Conservation (phyloP, 805 yeast genomes). For the Torulaspora quercuum region DNA sequence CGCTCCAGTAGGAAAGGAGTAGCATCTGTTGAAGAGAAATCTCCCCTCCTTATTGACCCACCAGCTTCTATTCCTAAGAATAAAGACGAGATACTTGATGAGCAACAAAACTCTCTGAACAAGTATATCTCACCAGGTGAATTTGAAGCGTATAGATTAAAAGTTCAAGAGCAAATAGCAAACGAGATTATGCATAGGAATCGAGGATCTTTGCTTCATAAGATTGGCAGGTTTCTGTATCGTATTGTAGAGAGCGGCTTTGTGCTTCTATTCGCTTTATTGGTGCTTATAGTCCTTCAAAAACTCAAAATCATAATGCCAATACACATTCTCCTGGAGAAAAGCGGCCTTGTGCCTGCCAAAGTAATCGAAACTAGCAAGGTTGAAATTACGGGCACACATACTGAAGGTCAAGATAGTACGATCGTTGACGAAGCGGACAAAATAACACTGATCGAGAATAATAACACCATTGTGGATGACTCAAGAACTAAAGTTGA, state of each 20-base stretch:
- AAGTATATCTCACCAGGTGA: constrained; percentile 31
- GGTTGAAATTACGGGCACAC: constrained; percentile 9
- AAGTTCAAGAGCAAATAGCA: constrained; percentile 29
- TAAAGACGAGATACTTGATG: neutral
- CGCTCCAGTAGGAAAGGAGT: constrained; percentile 4
- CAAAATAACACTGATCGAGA: neutral
- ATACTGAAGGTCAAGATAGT: neutral
- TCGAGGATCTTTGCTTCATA: constrained; percentile 16
- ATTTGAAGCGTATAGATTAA: constrained; percentile 24
- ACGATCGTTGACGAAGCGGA: neutral
- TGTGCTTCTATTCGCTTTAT: constrained; percentile 35
- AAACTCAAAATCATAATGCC: constrained; percentile 37
- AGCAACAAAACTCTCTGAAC: constrained; percentile 18
- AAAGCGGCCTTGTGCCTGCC: constrained; percentile 35
- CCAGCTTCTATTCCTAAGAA: constrained; percentile 15
- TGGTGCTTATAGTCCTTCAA: constrained; percentile 30
- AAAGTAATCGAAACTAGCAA: constrained; percentile 17
- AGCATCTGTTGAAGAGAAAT: constrained; percentile 18
- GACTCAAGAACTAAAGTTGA: constrained; percentile 3
- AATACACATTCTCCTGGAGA: constrained; percentile 32
- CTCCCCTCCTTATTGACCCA: constrained; percentile 27
- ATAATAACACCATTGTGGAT: constrained; percentile 12
- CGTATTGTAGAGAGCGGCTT: constrained; percentile 42
- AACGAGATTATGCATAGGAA: constrained; percentile 20
- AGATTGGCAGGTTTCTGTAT: constrained; percentile 33